phyloP scores from a whole-genome alignment of 306 rosid genomes.

The Styphnolobium japonicum region DNA sequence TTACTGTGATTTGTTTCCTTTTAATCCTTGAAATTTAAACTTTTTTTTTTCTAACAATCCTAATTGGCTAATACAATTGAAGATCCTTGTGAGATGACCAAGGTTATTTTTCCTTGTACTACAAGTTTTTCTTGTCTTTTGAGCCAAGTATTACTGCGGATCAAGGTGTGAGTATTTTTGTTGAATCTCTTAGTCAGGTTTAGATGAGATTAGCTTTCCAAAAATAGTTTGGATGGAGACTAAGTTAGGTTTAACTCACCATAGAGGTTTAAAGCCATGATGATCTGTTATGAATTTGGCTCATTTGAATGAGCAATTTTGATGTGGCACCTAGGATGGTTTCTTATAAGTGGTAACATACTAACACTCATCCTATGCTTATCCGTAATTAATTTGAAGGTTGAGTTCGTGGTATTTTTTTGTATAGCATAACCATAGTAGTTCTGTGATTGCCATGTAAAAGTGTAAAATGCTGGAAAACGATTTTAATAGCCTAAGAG shows the following conservation, averaged over 20 bases:
- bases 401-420: background rate
- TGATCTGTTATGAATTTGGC: constrained; percentile 1
- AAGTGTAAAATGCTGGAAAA: background rate
- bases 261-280: background rate
- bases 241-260: too few species aligned
- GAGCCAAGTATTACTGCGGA: too few species aligned
- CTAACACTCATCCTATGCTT: background rate
- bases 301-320: background rate
- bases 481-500: background rate
- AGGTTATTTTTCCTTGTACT: too few species aligned
- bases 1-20: too few species aligned
- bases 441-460: background rate
- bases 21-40: too few species aligned
- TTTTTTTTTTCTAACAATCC: too few species aligned
- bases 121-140: too few species aligned
- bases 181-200: background rate
- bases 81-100: too few species aligned
- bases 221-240: background rate
- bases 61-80: too few species aligned
- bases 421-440: background rate
- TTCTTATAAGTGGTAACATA: background rate
- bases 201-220: background rate
- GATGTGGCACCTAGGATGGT: background rate
- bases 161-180: background rate
- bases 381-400: background rate